phyloP scores from a whole-genome alignment of 495 filamentous ascomycete species.

The Annulohypoxylon stygium region DNA sequence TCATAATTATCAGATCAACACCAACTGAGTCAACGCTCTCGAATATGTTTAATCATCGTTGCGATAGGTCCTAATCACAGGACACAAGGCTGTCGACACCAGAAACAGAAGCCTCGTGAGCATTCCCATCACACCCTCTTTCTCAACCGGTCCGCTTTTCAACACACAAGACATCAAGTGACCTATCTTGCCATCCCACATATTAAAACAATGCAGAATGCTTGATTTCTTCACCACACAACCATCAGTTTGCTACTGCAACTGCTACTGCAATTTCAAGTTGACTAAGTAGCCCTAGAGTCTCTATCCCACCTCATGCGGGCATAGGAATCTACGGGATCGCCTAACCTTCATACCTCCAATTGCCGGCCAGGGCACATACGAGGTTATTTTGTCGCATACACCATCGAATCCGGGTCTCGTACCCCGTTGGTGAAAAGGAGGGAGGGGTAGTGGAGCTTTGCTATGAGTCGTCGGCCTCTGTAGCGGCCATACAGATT shows the following conservation, averaged over 20 bases:
- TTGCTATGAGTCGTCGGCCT: slow-evolving; percentile 24
- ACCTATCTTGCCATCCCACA: slow-evolving; percentile 36
- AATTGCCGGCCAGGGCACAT: slow-evolving; percentile 14
- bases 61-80: slow-evolving; percentile 29
- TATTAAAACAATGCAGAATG: slow-evolving; percentile 3
- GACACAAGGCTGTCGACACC: slow-evolving; percentile 28
- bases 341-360: slow-evolving; percentile 1
- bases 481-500: slow-evolving; percentile 25
- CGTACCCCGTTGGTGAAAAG: slow-evolving; percentile 15
- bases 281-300: not conserved
- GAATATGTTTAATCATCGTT: not conserved
- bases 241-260: not conserved
- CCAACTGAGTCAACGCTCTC: not conserved
- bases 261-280: not conserved
- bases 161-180: slow-evolving; percentile 37
- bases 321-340: not conserved
- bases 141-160: slow-evolving; percentile 34
- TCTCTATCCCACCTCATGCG: slow-evolving; percentile 12
- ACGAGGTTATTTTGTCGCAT: slow-evolving; percentile 22
- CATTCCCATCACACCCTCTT: slow-evolving; percentile 46
- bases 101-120: slow-evolving; percentile 42
- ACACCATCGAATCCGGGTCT: slow-evolving; percentile 5
- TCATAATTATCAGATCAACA: not conserved
- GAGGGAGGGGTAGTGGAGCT: slow-evolving; percentile 28
- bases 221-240: not conserved